These are phyloP conservation scores for Gossypium raimondii DNA, from an alignment of 345 rosid genomes.

Conservation along the genomic window DNA sequence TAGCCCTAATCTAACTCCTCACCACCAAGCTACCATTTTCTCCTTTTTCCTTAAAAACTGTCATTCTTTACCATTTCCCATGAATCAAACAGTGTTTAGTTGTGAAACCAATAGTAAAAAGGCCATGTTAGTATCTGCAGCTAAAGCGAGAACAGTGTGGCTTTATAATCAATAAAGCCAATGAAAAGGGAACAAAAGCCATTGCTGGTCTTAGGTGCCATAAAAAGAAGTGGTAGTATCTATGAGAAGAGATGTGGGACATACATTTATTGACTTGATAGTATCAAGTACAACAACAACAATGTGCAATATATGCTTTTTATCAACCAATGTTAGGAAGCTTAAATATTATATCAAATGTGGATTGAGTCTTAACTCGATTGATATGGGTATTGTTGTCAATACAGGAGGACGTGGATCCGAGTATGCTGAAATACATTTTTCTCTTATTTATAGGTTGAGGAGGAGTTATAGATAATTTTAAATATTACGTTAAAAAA, in stretches of 20 bases:
- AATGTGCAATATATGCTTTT: no score
- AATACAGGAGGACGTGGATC: accelerated
- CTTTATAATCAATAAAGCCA: background rate
- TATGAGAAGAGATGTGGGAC: conserved; percentile 1
- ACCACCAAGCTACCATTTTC: background rate
- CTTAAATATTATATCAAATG: no score
- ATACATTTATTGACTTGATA: conserved; percentile 4
- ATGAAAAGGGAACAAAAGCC: background rate
- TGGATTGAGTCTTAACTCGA: no score
- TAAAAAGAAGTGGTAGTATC: background rate
- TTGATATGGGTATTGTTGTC: accelerated
- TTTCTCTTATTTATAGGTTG: no score
- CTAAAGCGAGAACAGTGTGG: background rate
- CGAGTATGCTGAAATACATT: accelerated
- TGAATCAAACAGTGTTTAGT: conserved; percentile 5
- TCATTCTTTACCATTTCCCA: background rate
- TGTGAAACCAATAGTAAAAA: background rate
- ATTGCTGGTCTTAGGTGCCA: background rate
- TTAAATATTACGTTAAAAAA: no score
- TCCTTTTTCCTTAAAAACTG: background rate
- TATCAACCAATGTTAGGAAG: no score
- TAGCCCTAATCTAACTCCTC: background rate
- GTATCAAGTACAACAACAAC: conserved; percentile 8
- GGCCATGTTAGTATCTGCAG: background rate
- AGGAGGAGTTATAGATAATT: accelerated